Evolutionary conservation across 2,329 filamentous ascomycete genomes (phyloP).

Genomic region (Pseudogymnoascus sp.): DNA sequence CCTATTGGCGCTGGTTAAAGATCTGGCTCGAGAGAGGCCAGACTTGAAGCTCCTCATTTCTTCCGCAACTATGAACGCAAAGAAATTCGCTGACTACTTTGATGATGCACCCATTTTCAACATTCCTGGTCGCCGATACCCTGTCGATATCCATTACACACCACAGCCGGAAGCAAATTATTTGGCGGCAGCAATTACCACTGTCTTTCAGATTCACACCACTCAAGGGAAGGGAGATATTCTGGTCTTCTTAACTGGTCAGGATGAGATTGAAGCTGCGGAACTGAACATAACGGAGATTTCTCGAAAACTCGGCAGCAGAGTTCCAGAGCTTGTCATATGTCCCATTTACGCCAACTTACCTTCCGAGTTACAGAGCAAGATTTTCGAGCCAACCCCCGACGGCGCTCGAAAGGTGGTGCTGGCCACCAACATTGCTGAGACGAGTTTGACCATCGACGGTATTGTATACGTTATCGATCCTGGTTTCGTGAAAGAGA

Average conservation of each 20-base stretch:
- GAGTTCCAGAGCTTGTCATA: slow-evolving; percentile 79
- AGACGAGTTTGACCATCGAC: slow-evolving; percentile 91
- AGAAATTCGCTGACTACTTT: slow-evolving; percentile 87
- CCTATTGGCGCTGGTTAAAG: slow-evolving; percentile 77
- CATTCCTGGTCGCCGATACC: slow-evolving; percentile 80
- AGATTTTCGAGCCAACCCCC: slow-evolving; percentile 91
- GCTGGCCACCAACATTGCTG: slow-evolving; percentile 91
- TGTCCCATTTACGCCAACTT: slow-evolving; percentile 93
- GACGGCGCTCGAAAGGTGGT: slow-evolving; percentile 82
- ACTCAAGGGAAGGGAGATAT: slow-evolving; percentile 82
- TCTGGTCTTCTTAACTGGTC: slow-evolving; percentile 86
- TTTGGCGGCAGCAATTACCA: slow-evolving; percentile 81
- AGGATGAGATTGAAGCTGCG: slow-evolving; percentile 90
- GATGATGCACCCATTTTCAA: slow-evolving; percentile 91
- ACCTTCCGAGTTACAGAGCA: slow-evolving; percentile 80
- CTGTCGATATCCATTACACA: slow-evolving; percentile 87
- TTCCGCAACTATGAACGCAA: slow-evolving; percentile 87
- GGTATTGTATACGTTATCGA: slow-evolving; percentile 96
- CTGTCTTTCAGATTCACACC: slow-evolving; percentile 90
- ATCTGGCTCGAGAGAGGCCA: slow-evolving; percentile 71
- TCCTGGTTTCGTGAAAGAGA: slow-evolving; percentile 90
- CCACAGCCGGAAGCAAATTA: slow-evolving; percentile 91
- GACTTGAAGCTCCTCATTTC: slow-evolving; percentile 89
- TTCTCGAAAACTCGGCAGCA: slow-evolving; percentile 73
- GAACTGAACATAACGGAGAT: slow-evolving; percentile 81